These are phyloP conservation scores for Colletotrichum sp. DNA, from an alignment of 2,329 filamentous ascomycete species.

Conservation along the genomic window DNA sequence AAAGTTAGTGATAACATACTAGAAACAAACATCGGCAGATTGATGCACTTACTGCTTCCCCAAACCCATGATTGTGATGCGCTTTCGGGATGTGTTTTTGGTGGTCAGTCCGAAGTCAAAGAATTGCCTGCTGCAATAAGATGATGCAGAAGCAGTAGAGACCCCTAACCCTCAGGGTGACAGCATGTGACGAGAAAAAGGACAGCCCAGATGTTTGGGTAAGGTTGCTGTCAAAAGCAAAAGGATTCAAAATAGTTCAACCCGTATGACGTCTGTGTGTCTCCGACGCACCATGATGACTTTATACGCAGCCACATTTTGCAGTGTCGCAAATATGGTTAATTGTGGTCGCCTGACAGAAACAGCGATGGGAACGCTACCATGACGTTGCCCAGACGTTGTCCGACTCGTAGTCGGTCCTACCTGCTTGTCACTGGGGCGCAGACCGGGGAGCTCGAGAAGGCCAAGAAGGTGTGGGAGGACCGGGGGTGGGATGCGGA, in stretches of 20 bases:
- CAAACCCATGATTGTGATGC: conserved; percentile 6
- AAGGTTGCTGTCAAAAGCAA: neutral
- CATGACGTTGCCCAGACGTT: conserved; percentile 17
- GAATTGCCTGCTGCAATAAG: no score
- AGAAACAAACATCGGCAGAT: neutral
- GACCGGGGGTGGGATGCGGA: neutral
- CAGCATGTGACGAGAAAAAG: neutral
- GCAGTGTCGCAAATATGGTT: neutral
- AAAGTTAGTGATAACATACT: neutral
- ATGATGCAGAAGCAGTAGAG: neutral
- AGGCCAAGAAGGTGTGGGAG: neutral
- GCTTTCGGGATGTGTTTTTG: neutral
- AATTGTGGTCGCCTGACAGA: neutral
- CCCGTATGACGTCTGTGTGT: neutral
- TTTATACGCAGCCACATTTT: conserved; percentile 13
- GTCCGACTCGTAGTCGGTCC: conserved; percentile 9
- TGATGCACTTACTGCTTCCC: conserved; percentile 12
- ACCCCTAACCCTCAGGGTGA: neutral
- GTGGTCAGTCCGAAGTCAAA: no score
- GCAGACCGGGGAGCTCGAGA: neutral
- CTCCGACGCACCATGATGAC: neutral
- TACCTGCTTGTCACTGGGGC: conserved; percentile 9
- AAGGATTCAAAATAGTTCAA: neutral
- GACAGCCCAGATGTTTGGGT: neutral
- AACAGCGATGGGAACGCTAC: neutral